Percentiles rank a stretch among this genome's conserved stretches.
Evolutionary conservation across 192 early-diverging fungal genomes (phyloP).

Genomic region (Backusella mclennaniae): DNA sequence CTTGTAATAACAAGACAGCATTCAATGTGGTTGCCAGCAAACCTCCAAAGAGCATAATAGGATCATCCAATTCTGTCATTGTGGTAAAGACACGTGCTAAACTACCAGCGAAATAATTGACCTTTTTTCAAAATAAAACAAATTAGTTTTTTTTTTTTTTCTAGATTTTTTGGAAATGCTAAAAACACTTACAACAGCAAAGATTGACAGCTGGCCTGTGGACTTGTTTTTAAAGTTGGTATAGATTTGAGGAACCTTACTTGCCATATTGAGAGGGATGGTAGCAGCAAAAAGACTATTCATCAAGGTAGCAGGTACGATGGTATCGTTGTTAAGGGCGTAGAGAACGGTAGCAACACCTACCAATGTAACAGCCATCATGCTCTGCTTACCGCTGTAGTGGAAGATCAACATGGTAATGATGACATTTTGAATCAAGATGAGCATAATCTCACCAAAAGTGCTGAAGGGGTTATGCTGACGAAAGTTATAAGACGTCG

Average conservation of each 20-base stretch:
- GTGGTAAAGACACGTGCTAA: conserved; percentile 91
- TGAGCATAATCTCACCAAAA: conserved; percentile 80
- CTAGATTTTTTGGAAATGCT: too few species aligned
- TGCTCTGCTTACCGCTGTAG: conserved; percentile 46
- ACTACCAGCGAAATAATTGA: conserved; percentile 85
- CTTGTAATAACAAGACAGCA: conserved; percentile 73
- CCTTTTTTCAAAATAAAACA: neutral
- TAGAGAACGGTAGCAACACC: conserved; percentile 40
- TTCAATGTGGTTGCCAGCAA: conserved; percentile 76
- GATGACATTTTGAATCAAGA: conserved; percentile 79
- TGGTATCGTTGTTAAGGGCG: conserved; percentile 51
- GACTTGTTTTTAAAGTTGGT: conserved; percentile 76
- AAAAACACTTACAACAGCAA: conserved; percentile 48
- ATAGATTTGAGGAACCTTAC: conserved; percentile 89
- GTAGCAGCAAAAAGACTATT: conserved; percentile 68
- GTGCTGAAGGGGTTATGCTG: conserved; percentile 85
- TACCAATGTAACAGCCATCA: conserved; percentile 46
- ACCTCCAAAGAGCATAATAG: conserved; percentile 67
- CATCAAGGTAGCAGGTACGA: conserved; percentile 50
- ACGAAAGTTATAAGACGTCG: conserved; percentile 84
- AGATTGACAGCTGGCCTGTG: conserved; percentile 92
- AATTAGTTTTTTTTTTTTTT: too few species aligned
- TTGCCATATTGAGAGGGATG: conserved; percentile 75
- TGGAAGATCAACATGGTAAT: conserved; percentile 70
- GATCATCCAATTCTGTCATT: conserved; percentile 85